phyloP scores from a whole-genome alignment of 2,329 filamentous ascomycete species.

The Alternaria consortialis region DNA sequence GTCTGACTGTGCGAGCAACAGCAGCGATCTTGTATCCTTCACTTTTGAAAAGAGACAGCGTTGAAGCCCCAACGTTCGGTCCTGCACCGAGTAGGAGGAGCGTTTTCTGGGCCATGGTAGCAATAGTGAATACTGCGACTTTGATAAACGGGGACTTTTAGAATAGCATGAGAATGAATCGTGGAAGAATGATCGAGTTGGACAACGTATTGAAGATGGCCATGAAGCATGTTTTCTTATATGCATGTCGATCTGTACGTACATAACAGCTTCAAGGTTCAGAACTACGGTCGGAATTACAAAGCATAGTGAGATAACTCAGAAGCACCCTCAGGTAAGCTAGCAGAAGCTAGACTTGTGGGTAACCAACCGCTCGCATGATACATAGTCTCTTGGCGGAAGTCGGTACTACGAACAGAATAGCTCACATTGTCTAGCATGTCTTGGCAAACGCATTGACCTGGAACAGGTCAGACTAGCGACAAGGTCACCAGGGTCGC shows the following conservation, averaged over 20 bases:
- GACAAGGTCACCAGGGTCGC: neutral
- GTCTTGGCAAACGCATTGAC: neutral
- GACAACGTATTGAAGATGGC: neutral
- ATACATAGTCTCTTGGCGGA: neutral
- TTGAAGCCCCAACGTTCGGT: neutral
- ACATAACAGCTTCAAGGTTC: neutral
- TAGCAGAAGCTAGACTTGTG: neutral
- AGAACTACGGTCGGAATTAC: neutral
- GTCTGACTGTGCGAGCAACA: neutral
- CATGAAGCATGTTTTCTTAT: neutral
- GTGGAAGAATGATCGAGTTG: too few relatives aligned
- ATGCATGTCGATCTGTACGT: neutral
- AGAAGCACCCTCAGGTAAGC: neutral
- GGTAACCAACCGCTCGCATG: neutral
- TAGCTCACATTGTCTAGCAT: neutral
- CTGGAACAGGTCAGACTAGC: neutral
- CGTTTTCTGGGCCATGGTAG: neutral
- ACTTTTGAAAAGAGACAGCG: neutral
- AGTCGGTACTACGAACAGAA: neutral
- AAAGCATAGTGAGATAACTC: neutral
- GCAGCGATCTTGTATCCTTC: neutral
- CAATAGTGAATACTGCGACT: neutral
- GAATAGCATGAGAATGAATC: too few relatives aligned
- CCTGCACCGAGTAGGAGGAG: neutral
- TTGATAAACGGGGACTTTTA: too few relatives aligned